These are phyloP conservation scores for Erythrobasidium yunnanense DNA, from an alignment of 768 basidiomycete species.

Conservation along the genomic window DNA sequence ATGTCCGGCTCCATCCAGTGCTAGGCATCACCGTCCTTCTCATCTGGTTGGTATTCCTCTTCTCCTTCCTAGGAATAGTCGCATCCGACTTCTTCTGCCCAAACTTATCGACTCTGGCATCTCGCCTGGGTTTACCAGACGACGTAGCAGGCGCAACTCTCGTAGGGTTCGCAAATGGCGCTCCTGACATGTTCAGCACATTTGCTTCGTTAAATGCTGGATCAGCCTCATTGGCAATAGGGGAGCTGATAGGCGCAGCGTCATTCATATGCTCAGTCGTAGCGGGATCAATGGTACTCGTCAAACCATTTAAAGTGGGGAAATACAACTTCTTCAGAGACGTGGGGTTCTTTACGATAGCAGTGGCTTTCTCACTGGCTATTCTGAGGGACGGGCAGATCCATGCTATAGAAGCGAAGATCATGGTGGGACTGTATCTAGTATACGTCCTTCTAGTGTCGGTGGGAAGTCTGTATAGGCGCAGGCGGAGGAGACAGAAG, in stretches of 20 bases:
- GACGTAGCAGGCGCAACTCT: conserved; percentile 94
- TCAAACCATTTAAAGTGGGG: conserved; percentile 81
- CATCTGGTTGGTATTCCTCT: conserved; percentile 78
- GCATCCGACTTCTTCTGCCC: conserved; percentile 97
- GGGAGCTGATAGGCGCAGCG: conserved; percentile 88
- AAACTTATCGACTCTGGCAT: conserved; percentile 72
- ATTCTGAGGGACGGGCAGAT: conserved; percentile 70
- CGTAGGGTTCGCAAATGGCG: conserved; percentile 92
- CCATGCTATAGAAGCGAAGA: conserved; percentile 57
- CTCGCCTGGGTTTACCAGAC: conserved; percentile 74
- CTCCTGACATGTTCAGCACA: conserved; percentile 90
- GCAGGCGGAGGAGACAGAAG: conserved; percentile 53
- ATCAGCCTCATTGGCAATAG: conserved; percentile 81
- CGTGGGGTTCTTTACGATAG: conserved; percentile 82
- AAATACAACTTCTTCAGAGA: conserved; percentile 76
- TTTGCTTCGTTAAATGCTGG: conserved; percentile 79
- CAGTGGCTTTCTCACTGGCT: conserved; percentile 61
- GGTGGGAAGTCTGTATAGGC: conserved; percentile 61
- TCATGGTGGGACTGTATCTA: conserved; percentile 62
- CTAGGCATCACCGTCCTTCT: conserved; percentile 44
- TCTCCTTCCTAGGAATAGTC: conserved; percentile 87
- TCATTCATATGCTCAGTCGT: conserved; percentile 93
- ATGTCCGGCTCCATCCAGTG: conserved; percentile 1
- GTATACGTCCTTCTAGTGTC: conserved; percentile 68
- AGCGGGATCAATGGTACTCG: conserved; percentile 94